Conservation (phyloP, 2,329 filamentous ascomycete genomes). For the Neopestalotiopsis sp. region DNA sequence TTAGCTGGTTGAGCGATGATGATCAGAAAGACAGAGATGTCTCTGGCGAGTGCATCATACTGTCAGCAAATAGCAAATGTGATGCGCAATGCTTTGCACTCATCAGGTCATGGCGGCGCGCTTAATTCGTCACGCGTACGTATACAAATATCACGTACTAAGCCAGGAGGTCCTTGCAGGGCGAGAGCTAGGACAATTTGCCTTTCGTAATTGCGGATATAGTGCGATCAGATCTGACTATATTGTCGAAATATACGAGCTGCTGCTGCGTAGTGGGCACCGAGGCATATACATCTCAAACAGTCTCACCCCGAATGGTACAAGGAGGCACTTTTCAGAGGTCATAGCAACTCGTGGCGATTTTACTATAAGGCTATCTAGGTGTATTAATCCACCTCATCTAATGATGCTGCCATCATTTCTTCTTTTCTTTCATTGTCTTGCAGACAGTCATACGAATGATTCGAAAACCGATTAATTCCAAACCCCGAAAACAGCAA, state of each 20-base stretch:
- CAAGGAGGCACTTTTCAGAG: not conserved
- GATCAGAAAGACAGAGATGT: not conserved
- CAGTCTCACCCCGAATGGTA: not conserved
- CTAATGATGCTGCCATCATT: conserved; percentile 3
- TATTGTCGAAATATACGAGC: not conserved
- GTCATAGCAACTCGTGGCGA: not conserved
- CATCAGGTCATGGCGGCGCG: not conserved
- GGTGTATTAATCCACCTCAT: not conserved
- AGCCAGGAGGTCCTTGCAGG: not conserved
- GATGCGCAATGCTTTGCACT: not conserved
- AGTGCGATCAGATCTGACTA: not conserved
- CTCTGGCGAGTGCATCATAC: not conserved
- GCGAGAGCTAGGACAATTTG: not conserved
- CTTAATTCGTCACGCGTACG: not conserved
- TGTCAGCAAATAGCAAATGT: not conserved
- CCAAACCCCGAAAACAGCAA: not conserved
- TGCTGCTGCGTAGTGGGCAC: not conserved
- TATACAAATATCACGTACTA: not conserved
- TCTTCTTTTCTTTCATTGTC: not conserved
- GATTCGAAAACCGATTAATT: not conserved
- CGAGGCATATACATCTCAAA: too few species aligned
- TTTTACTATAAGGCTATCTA: not conserved
- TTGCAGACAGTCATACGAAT: not conserved
- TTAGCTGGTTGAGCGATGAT: too few species aligned
- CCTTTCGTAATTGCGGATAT: not conserved